Evolutionary conservation across 257 asterid genomes (phyloP), one percentile per base, ranked within the genome.

Genomic region (Scutellaria minor): DNA sequence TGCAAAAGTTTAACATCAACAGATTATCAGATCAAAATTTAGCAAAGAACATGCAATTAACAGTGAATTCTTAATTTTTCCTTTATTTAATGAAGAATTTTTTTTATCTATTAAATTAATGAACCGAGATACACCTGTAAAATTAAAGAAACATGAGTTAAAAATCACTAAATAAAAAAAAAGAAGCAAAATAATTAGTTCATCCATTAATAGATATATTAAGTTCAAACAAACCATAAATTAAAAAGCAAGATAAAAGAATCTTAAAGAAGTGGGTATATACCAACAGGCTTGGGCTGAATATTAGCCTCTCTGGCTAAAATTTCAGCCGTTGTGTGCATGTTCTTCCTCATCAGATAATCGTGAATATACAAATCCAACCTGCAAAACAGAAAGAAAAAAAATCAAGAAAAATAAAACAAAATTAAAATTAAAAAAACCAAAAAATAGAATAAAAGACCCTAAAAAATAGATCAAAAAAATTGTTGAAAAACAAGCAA

Each of bases 331-430:
- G 73, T 48, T 4, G n/a, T 39, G 24, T 70, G 76, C 85, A 80
- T 53, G 76, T 81, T 79, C 7, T 79, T 85, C 14, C 58, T 78
- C 20, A 56, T 9, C 69, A 85, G 14, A 48, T 84, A 82, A 72
- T 84, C 86, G 27, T 71, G 67, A 66, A 84, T 70, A 57, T 71
- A 83, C 52, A 74, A 42, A 47, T 84, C 85, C 66, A 84, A 61
- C 80, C 86, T 84, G 65, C 18, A 18, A 18, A 18, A 18, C 18
- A 18, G 18, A 18, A 18, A 18, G 18, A 18, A 18, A 18, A 18
- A 18, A 18, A 18, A 18, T 18, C 18, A 18, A 18, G 18, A 18
- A 18, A 18, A 18, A 18, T 0, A 37, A 5, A 64, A 8, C 6
- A 7, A 14, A 11, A 55, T 0, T 15, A 0, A 48, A 44, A 22